phyloP scores from a whole-genome alignment of 2,329 filamentous ascomycete species.

The Pleurostoma richardsiae region DNA sequence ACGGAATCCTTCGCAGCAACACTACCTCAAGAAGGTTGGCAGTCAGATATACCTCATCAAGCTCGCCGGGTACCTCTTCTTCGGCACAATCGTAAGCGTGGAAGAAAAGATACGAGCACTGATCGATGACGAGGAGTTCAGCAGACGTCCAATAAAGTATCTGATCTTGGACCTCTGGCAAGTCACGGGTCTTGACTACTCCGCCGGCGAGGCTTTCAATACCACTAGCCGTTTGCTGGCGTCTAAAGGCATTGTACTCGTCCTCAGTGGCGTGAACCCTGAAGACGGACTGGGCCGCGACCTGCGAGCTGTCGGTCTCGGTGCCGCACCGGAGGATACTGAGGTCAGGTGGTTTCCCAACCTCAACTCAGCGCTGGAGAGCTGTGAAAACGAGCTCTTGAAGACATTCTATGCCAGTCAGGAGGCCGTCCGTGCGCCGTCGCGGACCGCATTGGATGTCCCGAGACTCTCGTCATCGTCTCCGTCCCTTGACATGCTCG shows the following conservation, averaged over 20 bases:
- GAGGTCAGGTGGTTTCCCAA: conserved; percentile 80
- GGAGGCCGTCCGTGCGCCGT: conserved; percentile 46
- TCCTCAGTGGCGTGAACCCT: conserved; percentile 77
- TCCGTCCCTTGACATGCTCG: conserved; percentile 35
- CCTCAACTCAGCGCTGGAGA: conserved; percentile 88
- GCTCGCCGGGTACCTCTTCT: conserved; percentile 93
- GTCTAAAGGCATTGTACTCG: conserved; percentile 71
- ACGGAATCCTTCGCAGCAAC: conserved; percentile 81
- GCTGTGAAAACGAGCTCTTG: conserved; percentile 90
- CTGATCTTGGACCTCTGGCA: conserved; percentile 84
- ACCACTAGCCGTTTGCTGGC: conserved; percentile 81
- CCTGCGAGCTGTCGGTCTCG: conserved; percentile 79
- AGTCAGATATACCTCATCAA: conserved; percentile 89
- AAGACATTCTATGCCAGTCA: conserved; percentile 72
- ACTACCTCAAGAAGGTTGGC: conserved; percentile 80
- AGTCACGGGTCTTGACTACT: conserved; percentile 92
- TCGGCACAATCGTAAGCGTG: conserved; percentile 93
- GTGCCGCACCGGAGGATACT: conserved; percentile 54
- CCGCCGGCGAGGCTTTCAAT: conserved; percentile 90
- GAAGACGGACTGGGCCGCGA: conserved; percentile 71
- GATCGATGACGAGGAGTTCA: conserved; percentile 78
- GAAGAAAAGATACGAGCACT: conserved; percentile 81
- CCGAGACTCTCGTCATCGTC: conserved; percentile 31
- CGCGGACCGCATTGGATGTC: conserved; percentile 41
- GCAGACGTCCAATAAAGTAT: conserved; percentile 75